Evolutionary conservation across 2,329 filamentous ascomycete species (phyloP), one percentile per base, ranked within the genome.

Genomic region (Fusarium beomiforme): DNA sequence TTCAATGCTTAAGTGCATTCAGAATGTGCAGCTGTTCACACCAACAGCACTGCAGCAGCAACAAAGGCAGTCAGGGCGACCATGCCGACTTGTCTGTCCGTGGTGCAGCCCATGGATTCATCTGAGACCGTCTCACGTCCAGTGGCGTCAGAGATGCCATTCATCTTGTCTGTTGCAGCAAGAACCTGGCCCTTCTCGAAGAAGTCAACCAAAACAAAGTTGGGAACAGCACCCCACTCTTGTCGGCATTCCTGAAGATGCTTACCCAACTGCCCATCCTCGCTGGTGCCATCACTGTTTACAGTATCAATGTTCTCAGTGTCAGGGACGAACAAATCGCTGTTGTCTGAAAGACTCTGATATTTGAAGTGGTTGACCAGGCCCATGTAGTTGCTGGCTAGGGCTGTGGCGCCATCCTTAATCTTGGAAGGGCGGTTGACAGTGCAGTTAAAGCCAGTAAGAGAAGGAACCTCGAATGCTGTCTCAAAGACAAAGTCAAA

Each of bases 281-380:
- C 77, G 5, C 81, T 83, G 6, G 87, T 89, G 14, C 81, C 84
- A 12, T 90, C 83, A 37, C 86, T 89, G 79, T 95, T 95, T 42
- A 92, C 93, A 13, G 84, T 87, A 12, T 82, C 81, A 70, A 92
- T 87, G 73, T 87, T 84, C 69, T 82, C 84, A n/a, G 86, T 83
- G 71, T 92, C 87, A 4, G 92, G 91, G 42, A 89, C 83, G 70
- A 88, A 81, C 74, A 93, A 43, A 17, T 67, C 57, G 39, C 53
- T 87, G 64, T 84, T 84, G 7, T 85, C 79, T n/a, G 83, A 78
- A 24, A 89, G 77, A 8, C 78, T 81, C 62, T 85, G 82, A 83
- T 95, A 90, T 57, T 92, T 86, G 83, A 96, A 95, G 82, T 96
- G 93, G 84, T 96, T 96, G 83, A 93, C 86, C 13, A 96, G 83